These are phyloP conservation scores for Yueomyces sp. DNA, from an alignment of 805 yeast genomes.

Conservation along the genomic window DNA sequence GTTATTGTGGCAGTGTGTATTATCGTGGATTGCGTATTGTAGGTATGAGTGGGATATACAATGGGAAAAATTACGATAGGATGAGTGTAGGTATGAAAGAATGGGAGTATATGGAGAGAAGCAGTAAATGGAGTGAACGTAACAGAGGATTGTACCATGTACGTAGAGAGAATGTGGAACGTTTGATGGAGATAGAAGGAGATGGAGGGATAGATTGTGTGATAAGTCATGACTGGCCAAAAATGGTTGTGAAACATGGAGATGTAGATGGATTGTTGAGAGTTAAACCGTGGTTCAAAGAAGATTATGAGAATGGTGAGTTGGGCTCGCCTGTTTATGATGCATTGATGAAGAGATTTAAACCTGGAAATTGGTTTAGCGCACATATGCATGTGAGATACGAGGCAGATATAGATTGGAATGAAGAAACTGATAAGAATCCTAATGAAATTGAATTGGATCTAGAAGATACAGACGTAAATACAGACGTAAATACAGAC, in stretches of 20 bases:
- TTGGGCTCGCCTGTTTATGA: constrained; percentile 66
- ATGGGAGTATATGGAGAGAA: constrained; percentile 26
- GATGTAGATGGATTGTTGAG: constrained; percentile 34
- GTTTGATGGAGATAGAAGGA: constrained; percentile 28
- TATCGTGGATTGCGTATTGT: constrained; percentile 64
- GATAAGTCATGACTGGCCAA: constrained; percentile 93
- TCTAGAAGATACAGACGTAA: constrained; percentile 2
- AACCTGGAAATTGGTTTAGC: constrained; percentile 71
- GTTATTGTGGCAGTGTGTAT: constrained; percentile 63
- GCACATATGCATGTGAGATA: constrained; percentile 79
- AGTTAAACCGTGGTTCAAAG: constrained; percentile 52
- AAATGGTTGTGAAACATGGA: constrained; percentile 57
- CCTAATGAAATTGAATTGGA: constrained; percentile 23
- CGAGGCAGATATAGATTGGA: constrained; percentile 37
- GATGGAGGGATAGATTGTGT: constrained; percentile 35
- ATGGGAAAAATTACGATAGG: constrained; percentile 35
- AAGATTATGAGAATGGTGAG: constrained; percentile 43
- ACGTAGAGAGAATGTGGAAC: constrained; percentile 42
- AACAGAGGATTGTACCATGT: constrained; percentile 41
- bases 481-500: not conserved
- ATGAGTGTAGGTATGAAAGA: constrained; percentile 25
- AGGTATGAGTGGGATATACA: constrained; percentile 78
- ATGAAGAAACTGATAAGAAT: constrained; percentile 9
- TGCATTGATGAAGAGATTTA: constrained; percentile 36
- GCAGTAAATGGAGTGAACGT: constrained; percentile 12